Evolutionary conservation across 2,329 filamentous ascomycete genomes (phyloP), one percentile per base, ranked within the genome.

Genomic region (Aspergillus ruber): DNA sequence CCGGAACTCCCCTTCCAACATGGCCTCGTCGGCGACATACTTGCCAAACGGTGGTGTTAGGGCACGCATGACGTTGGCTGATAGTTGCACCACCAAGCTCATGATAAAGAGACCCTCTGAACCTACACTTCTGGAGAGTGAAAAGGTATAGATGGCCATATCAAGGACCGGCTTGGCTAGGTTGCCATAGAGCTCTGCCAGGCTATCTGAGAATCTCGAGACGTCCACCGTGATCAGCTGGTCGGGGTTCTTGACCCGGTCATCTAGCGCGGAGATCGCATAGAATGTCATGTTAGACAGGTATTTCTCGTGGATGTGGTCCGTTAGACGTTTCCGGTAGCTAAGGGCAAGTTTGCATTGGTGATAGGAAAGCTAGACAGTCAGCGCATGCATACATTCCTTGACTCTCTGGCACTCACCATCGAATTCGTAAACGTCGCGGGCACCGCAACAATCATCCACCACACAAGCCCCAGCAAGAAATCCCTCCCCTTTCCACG

Each of bases 401-500:
- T 35, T 18, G 10, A 20, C 7, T 18, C 17, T 44, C 52, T 48
- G 29, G 40, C 33, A 18, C 81, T 68, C 69, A 93, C 88, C 93
- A 98, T 98, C 0, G 90, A 96, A 69, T 98, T 98, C 36, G 93
- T 98, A 66, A 97, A 96, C 0, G 93, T 97, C 1, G 93, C 93
- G 8, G 93, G 93, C 13, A 98, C 79, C 21, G 93, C 91, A 56
- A 98, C 93, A 47, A 91, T 68, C 93, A 98, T 98, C 93, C 93
- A 98, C 90, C 91, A 96, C 5, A 94, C 81, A 58, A 98, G 83
- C 0, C 89, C 84, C 57, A 84, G 83, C 59, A 97, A 64, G 57
- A 98, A 98, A 56, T 95, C 90, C 67, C 83, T 88, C 13, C 91
- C 93, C 56, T 85, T 93, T 2, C 93, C 93, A 68, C 90, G 85